Conservation (phyloP, 2,329 filamentous ascomycete genomes). For the Pseudogymnoascus sp. region DNA sequence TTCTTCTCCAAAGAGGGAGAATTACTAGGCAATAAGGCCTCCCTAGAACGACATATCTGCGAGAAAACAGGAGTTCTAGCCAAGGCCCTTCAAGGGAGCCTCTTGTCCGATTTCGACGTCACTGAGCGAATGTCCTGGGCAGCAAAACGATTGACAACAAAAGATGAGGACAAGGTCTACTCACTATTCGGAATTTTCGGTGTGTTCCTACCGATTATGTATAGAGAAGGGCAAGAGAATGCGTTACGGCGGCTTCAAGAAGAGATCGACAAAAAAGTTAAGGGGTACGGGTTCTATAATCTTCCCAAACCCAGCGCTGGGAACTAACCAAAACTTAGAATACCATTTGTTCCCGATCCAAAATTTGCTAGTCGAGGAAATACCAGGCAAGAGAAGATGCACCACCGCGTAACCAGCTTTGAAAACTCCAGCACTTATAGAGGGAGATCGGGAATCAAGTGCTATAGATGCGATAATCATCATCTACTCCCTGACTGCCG, state of each 20-base stretch:
- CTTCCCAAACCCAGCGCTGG: not conserved
- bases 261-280: slow-evolving; percentile 24
- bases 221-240: slow-evolving; percentile 29
- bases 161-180: slow-evolving; percentile 36
- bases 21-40: slow-evolving; percentile 17
- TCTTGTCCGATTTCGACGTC: slow-evolving; percentile 16
- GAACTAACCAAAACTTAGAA: not conserved
- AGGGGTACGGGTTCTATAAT: not conserved
- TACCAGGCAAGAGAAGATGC: not conserved
- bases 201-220: slow-evolving; percentile 36
- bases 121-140: slow-evolving; percentile 33
- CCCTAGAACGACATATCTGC: slow-evolving; percentile 18
- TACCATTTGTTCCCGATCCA: not conserved
- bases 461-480: not conserved
- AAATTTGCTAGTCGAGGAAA: not conserved
- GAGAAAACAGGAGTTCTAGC: slow-evolving; percentile 18
- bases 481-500: not conserved
- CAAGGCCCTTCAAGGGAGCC: slow-evolving; percentile 16
- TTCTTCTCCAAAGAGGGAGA: slow-evolving; percentile 19
- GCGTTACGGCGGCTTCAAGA: slow-evolving; percentile 30
- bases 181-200: slow-evolving; percentile 37
- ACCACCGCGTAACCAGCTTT: not conserved
- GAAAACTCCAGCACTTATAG: not conserved
- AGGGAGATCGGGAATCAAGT: not conserved
- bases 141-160: slow-evolving; percentile 28